phyloP scores from a whole-genome alignment of 441 rosid genomes.

The Cnidoscolus chayamansa region DNA sequence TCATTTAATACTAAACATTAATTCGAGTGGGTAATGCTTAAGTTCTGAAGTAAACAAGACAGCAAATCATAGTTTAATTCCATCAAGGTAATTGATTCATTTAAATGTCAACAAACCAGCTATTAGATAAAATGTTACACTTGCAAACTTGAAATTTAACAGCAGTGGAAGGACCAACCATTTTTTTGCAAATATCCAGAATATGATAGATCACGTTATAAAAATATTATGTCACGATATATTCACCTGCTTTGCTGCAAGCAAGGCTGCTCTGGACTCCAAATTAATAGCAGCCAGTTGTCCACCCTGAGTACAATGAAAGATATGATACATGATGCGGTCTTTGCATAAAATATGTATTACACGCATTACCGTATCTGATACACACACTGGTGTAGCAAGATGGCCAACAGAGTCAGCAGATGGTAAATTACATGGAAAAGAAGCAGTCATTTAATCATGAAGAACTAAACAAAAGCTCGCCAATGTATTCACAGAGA shows the following conservation, averaged over 20 bases:
- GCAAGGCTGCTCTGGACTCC: slow-evolving; percentile 77
- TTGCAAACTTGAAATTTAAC: not conserved
- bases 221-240: slow-evolving; percentile 7
- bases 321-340: not conserved
- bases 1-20: not conserved
- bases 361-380: not conserved
- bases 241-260: slow-evolving; percentile 79
- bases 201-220: not conserved
- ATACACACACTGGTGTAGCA: not conserved
- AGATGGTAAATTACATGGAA: not conserved
- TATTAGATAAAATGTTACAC: not conserved
- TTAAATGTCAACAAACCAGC: not conserved
- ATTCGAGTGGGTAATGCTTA: not conserved
- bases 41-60: not conserved
- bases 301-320: slow-evolving; percentile 55
- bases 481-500: not conserved
- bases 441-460: not conserved
- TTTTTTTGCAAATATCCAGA: not conserved
- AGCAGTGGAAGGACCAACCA: not conserved
- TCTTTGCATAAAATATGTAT: not conserved
- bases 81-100: not conserved
- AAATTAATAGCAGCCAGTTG: slow-evolving; percentile 66
- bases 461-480: not conserved
- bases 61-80: not conserved
- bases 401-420: slow-evolving; percentile 6